phyloP scores from a whole-genome alignment of 106 monocot genomes.

The Phalaenopsis equestris region DNA sequence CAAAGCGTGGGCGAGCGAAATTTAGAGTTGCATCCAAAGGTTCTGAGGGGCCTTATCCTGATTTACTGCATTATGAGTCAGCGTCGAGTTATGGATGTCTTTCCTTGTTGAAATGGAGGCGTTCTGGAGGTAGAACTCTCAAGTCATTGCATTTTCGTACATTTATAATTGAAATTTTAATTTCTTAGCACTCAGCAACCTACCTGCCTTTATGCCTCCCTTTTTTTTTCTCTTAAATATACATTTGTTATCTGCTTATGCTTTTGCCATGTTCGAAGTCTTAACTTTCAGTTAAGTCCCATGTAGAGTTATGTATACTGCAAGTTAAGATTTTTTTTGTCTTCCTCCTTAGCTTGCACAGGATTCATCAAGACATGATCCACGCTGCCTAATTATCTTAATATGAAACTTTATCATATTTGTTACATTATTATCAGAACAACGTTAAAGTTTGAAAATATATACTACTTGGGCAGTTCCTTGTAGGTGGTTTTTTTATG shows the following conservation, averaged over 20 bases:
- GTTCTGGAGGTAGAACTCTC: constrained; percentile 64
- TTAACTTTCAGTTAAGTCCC: background rate
- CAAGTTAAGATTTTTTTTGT: background rate
- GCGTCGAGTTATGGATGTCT: constrained; percentile 66
- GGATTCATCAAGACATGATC: background rate
- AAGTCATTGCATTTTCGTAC: background rate
- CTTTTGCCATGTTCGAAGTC: background rate
- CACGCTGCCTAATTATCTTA: background rate
- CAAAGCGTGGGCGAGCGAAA: constrained; percentile 60
- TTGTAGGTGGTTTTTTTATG: background rate
- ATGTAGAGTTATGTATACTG: background rate
- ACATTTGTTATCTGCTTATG: background rate
- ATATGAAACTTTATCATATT: background rate
- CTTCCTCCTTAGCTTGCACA: background rate
- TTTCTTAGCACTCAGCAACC: background rate
- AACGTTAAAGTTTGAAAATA: background rate
- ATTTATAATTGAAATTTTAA: background rate
- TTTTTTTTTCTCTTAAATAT: background rate
- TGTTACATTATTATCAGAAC: background rate
- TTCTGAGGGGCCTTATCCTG: constrained; percentile 36
- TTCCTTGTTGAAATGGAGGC: constrained; percentile 75
- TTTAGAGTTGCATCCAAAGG: constrained; percentile 40
- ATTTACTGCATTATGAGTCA: constrained; percentile 54
- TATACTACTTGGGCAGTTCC: background rate
- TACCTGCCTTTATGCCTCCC: background rate